phyloP scores from a whole-genome alignment of 192 early-diverging fungal genomes.

The Chytriomyces sp. region DNA sequence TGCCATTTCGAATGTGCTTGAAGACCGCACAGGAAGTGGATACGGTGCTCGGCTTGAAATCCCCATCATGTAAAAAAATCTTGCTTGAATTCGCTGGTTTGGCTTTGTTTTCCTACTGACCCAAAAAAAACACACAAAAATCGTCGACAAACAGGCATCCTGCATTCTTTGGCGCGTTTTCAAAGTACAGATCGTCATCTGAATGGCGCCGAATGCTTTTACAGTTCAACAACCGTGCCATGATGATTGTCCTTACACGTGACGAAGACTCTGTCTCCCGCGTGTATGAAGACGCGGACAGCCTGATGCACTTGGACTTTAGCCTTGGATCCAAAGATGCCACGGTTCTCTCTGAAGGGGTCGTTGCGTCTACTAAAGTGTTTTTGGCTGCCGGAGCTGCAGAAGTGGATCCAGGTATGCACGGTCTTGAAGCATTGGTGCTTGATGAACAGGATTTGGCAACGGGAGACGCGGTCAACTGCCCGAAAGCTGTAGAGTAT shows the following conservation, averaged over 20 bases:
- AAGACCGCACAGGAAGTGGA: slow-evolving; percentile 64
- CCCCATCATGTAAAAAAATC: slow-evolving; percentile 1
- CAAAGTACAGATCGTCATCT: not conserved
- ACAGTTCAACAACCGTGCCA: slow-evolving; percentile 49
- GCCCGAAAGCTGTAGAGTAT: not conserved
- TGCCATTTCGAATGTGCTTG: slow-evolving; percentile 59
- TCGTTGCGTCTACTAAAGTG: slow-evolving; percentile 51
- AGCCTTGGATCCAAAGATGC: slow-evolving; percentile 59
- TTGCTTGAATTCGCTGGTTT: not conserved
- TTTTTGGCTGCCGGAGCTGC: slow-evolving; percentile 69
- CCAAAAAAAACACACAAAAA: too few relatives aligned
- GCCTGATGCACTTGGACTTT: slow-evolving; percentile 55
- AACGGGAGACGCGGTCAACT: not conserved
- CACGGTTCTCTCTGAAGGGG: slow-evolving; percentile 49
- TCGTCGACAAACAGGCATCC: slow-evolving; percentile 32
- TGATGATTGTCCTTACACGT: slow-evolving; percentile 62
- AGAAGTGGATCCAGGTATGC: slow-evolving; percentile 58
- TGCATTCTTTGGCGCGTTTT: slow-evolving; percentile 3
- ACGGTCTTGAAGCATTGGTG: slow-evolving; percentile 33
- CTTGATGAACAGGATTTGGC: slow-evolving; percentile 8
- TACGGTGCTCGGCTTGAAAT: slow-evolving; percentile 73
- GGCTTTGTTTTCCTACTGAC: too few relatives aligned
- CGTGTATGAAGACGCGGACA: slow-evolving; percentile 52
- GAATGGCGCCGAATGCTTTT: slow-evolving; percentile 38
- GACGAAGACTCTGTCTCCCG: slow-evolving; percentile 62